These are phyloP conservation scores for Xylaria bambusicola DNA, from an alignment of 495 filamentous ascomycete species.

Conservation along the genomic window DNA sequence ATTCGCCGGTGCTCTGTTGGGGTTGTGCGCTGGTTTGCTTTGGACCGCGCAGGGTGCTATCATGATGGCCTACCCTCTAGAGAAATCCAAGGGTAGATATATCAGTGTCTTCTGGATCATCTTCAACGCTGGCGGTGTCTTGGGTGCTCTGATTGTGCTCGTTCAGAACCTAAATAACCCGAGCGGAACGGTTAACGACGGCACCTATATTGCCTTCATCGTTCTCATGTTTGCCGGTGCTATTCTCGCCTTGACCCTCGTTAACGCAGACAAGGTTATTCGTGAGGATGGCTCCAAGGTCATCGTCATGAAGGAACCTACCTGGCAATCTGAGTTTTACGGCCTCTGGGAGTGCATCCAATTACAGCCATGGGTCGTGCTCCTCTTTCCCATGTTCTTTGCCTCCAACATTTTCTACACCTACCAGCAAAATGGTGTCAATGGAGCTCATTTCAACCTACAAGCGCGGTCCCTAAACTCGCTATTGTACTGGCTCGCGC, in stretches of 20 bases:
- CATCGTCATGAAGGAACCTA: conserved; percentile 85
- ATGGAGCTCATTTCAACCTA: conserved; percentile 74
- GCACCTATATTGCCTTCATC: conserved; percentile 90
- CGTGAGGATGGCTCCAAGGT: conserved; percentile 79
- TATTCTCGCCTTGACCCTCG: conserved; percentile 68
- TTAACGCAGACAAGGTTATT: conserved; percentile 73
- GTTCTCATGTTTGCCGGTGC: conserved; percentile 80
- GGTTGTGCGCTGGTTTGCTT: conserved; percentile 79
- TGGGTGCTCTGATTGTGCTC: conserved; percentile 82
- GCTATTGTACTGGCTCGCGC: conserved; percentile 81
- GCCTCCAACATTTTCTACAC: conserved; percentile 82
- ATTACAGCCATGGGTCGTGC: conserved; percentile 72
- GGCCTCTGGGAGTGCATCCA: conserved; percentile 76
- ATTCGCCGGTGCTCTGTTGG: conserved; percentile 72
- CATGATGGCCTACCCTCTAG: conserved; percentile 92
- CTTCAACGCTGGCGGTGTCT: conserved; percentile 91
- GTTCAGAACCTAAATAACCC: conserved; percentile 73
- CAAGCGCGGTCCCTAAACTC: conserved; percentile 83
- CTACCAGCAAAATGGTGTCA: conserved; percentile 65
- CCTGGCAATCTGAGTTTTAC: conserved; percentile 73
- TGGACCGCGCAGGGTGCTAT: conserved; percentile 94
- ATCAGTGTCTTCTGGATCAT: conserved; percentile 94
- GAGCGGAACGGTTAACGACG: conserved; percentile 67
- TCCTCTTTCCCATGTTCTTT: conserved; percentile 88
- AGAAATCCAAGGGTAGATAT: conserved; percentile 80